Percentiles rank a stretch among this genome's conserved stretches.
phyloP scores from a whole-genome alignment of 164 flowering plant genomes.

The Annona cherimola region DNA sequence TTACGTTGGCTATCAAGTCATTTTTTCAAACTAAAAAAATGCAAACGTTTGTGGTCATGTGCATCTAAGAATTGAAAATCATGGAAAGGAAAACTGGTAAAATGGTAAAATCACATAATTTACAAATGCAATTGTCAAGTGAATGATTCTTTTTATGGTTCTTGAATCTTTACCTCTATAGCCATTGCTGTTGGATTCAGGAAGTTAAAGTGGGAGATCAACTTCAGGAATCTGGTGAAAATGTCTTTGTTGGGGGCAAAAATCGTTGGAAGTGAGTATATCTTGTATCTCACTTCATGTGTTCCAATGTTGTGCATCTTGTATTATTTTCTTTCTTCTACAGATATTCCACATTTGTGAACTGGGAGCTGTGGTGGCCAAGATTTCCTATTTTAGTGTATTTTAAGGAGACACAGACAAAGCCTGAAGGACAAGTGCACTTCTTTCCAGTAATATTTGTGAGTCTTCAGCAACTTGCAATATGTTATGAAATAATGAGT shows the following conservation, averaged over 20 bases:
- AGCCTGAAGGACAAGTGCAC: constrained; percentile 93
- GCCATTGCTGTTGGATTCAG: constrained; percentile 25
- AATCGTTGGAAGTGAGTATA: constrained; percentile 92
- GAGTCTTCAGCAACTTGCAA: constrained; percentile 23
- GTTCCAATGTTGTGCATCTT: background rate
- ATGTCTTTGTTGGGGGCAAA: constrained; percentile 90
- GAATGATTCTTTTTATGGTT: background rate
- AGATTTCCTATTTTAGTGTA: constrained; percentile 84
- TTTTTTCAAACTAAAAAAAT: too few relatives aligned
- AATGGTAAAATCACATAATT: too few relatives aligned
- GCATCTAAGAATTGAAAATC: too few relatives aligned
- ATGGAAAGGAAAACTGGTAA: too few relatives aligned
- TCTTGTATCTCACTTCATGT: background rate
- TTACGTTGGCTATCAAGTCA: too few relatives aligned
- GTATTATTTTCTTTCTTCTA: background rate
- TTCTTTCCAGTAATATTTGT: constrained; percentile 94
- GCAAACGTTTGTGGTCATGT: too few relatives aligned
- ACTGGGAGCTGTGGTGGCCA: constrained; percentile 99
- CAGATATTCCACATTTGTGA: constrained; percentile 87
- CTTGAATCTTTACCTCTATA: background rate
- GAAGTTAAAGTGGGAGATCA: constrained; percentile 85
- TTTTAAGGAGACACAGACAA: constrained; percentile 90
- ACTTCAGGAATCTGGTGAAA: constrained; percentile 83
- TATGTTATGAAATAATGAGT: background rate
- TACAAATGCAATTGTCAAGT: background rate